Evolutionary conservation across 176 grass and related monocot genomes (phyloP), one percentile per base, ranked within the genome.

Genomic region (Tuctoria greenei): DNA sequence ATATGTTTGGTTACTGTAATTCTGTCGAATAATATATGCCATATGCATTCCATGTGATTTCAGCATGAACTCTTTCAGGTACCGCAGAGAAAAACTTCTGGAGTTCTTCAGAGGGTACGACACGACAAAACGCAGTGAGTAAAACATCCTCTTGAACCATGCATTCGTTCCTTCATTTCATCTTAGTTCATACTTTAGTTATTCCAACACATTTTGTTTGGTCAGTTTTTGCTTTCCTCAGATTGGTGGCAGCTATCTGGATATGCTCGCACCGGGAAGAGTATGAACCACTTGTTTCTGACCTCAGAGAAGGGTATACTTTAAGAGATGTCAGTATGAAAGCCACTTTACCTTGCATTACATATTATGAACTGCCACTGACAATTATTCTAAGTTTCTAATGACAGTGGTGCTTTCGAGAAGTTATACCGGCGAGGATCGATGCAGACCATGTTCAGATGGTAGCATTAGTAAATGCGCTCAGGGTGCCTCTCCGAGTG

Each of bases 201-300:
- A 38, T 81, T 86, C 71, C 23, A 72, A 86, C 64, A 75, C 46
- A 56, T 76, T 64, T 54, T 64, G 15, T 86, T 86, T 55, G 14
- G 37, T 81, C 28, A 86, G 84, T 86, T 76, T 69, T 81, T 70
- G 10, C 21, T 76, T 86, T 81, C 78, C 84, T 86, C 84, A 81
- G 71, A 76, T 76, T 76, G 14, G 56, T 81, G 21, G 45, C 57
- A 81, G 84, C 84, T 71, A 64, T 64, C 72, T 36, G 59, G 46
- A 86, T 86, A 12, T 86, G 71, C 56, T 81, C 64, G 11, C 64
- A 86, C 56, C 20, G 2, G 16, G 51, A 54, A 24, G 34, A 64
- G 4, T 79, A 71, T 54, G 13, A 13, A 83, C 61, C 16, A 41
- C 37, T 10, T 18, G 21, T 81, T 10, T 0, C 36, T 63, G 44